Evolutionary conservation across 306 rosid genomes (phyloP).

Genomic region (Cicer yamashitae): DNA sequence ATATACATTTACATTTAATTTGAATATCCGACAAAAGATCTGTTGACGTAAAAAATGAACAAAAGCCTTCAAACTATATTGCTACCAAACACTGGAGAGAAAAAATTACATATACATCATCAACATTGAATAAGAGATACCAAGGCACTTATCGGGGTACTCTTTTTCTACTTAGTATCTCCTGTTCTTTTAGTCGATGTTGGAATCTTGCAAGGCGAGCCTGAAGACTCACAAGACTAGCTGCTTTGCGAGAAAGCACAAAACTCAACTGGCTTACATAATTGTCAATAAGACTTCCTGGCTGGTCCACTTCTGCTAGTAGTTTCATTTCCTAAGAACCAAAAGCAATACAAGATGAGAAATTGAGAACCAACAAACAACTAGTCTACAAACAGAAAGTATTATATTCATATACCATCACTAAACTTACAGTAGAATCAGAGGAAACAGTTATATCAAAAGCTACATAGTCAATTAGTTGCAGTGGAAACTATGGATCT

Average conservation of each 20-base stretch:
- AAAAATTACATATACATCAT: constrained; percentile 44
- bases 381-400: neutral
- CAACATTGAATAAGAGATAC: constrained; percentile 46
- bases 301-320: constrained; percentile 95
- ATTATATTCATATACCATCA: neutral
- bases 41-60: constrained; percentile 19
- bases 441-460: neutral
- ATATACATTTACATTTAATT: constrained; percentile 49
- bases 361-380: constrained; percentile 34
- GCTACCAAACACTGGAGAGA: constrained; percentile 40
- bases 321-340: constrained; percentile 88
- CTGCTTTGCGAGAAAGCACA: constrained; percentile 94
- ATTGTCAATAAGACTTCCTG: constrained; percentile 90
- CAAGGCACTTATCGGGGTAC: constrained; percentile 65
- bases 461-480: neutral
- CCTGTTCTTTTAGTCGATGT: constrained; percentile 93
- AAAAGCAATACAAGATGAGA: constrained; percentile 34
- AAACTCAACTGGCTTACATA: constrained; percentile 86
- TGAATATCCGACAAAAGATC: constrained; percentile 44
- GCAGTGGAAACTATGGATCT: neutral
- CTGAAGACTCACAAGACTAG: constrained; percentile 89
- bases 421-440: neutral
- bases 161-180: constrained; percentile 85
- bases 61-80: constrained; percentile 43
- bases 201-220: constrained; percentile 95